These are phyloP conservation scores for Parastagonospora avenae DNA, from an alignment of 2,329 filamentous ascomycete genomes.

Conservation along the genomic window DNA sequence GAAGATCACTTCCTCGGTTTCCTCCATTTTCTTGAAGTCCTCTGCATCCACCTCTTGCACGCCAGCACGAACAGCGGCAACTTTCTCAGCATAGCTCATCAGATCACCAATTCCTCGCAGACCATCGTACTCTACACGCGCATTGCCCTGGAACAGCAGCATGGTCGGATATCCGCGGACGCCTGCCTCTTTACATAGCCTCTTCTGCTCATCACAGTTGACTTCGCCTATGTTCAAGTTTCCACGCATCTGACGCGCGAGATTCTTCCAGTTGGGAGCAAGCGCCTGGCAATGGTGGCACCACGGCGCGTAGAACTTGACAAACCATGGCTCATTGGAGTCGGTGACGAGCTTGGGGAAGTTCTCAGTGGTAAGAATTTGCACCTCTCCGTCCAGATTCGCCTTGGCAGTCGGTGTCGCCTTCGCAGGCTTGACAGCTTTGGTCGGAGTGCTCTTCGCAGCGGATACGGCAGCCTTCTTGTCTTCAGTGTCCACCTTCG, in stretches of 20 bases:
- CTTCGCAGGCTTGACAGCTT: constrained; percentile 32
- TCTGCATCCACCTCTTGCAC: constrained; percentile 80
- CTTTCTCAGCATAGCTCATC: constrained; percentile 83
- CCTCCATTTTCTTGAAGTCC: constrained; percentile 79
- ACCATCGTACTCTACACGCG: constrained; percentile 91
- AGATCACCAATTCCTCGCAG: constrained; percentile 92
- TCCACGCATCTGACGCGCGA: constrained; percentile 89
- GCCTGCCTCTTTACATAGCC: constrained; percentile 89
- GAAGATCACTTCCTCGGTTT: constrained; percentile 95
- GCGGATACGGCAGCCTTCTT: constrained; percentile 16
- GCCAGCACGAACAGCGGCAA: constrained; percentile 75
- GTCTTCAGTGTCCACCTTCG: constrained; percentile 18
- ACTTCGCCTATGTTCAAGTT: constrained; percentile 93
- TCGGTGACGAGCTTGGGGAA: constrained; percentile 87
- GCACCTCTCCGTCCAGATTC: constrained; percentile 77
- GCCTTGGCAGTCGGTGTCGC: constrained; percentile 46
- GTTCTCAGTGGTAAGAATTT: constrained; percentile 77
- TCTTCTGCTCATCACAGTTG: constrained; percentile 84
- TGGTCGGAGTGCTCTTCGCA: constrained; percentile 27
- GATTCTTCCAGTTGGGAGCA: constrained; percentile 85
- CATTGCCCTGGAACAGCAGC: constrained; percentile 88
- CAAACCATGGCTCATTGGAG: constrained; percentile 92
- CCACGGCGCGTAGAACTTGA: constrained; percentile 99
- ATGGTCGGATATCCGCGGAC: constrained; percentile 85
- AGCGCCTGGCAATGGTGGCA: constrained; percentile 94